Evolutionary conservation across 148 eudicot species (phyloP), one percentile per base, ranked within the genome.

Genomic region (Rheum nobile): DNA sequence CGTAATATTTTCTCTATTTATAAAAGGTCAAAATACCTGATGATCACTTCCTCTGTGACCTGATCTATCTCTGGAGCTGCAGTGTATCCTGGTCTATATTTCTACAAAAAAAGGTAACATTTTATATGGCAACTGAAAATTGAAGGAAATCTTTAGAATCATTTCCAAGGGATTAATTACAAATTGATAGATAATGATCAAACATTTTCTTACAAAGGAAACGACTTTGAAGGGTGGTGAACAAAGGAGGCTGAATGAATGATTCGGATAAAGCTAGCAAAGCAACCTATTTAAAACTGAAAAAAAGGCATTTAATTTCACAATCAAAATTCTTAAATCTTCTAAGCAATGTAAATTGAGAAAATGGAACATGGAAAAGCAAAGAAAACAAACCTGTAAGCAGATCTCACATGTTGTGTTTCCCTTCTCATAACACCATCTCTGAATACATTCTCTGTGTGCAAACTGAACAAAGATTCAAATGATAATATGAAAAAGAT

Each of bases 351-450:
- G n/a, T n/a, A 41, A 41, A 47, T 50, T 50, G 26, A 50, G 57
- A 46, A 46, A 46, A 46, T 46, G 16, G 52, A 52, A 8, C 14
- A 69, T 52, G 12, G 29, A 24, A 26, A 76, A 82, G 68, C 67
- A 75, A 75, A 24, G 81, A 72, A 63, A 37, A 71, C 81, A 76
- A 75, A 94, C 98, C 97, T 94, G 97, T 55, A 94, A 80, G 54
- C 98, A 94, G 77, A 94, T 86, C 86, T 94, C 98, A 81, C 98
- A 94, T 63, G 78, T 77, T 13, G 92, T 91, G 67, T 94, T 81
- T 4, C 98, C 98, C 80, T 94, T 94, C 77, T 91, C 96, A 78
- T 94, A 79, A 77, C 97, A 94, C 98, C 98, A 94, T 79, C 90
- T 91, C 82, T 91, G 97, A 80, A 94, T 86, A 77, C 98, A 94